Base-by-base conservation (phyloP, 306 rosid genomes). In the Cotoneaster glaucophyllus region DNA sequence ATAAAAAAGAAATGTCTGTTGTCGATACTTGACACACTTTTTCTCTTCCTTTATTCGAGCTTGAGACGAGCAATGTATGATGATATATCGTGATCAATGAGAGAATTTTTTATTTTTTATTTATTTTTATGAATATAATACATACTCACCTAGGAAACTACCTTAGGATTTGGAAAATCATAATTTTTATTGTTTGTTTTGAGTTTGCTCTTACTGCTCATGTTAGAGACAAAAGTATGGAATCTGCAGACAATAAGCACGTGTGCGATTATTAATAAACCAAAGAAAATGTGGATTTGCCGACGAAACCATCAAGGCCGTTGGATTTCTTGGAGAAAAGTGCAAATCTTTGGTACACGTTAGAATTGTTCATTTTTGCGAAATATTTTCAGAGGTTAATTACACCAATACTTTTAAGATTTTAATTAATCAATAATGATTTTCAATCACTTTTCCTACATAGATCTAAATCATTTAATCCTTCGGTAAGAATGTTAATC, bases 231-330 rank as follows among this genome's bases (percentile, higher is more conserved):
- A 41, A 69, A 56, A 58, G 17, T 15, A 8, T 6, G 80, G 70
- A 58, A 54, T 71, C 59, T 70, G 77, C 41, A 56, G 70, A 70
- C 43, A 28, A 70, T 53, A n/a, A 17, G 31, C 78, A 81, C 70
- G 78, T 72, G 78, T 22, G 54, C 13, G 54, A 48, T 5, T 48
- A 15, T 48, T 15, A 70, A 77, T 64, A 24, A 41, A 26, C 24
- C 34, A 61, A 59, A 18, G 1, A 48, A 66, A 14, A 4, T 13
- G 29, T 17, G 31, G 5, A 50, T 48, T 45, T 66, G 61, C 79
- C 64, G 68, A 52, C 73, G 17, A 77, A 68, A 29, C 48, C 74
- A 65, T 73, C 73, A 34, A 67, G 22, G 70, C 82, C 85, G 8
- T 45, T 58, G 57, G 52, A 71, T 73, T 66, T 39, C 44, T 62